These are phyloP conservation scores for Termitomyces sp. DNA, from an alignment of 768 basidiomycete genomes.

Conservation along the genomic window DNA sequence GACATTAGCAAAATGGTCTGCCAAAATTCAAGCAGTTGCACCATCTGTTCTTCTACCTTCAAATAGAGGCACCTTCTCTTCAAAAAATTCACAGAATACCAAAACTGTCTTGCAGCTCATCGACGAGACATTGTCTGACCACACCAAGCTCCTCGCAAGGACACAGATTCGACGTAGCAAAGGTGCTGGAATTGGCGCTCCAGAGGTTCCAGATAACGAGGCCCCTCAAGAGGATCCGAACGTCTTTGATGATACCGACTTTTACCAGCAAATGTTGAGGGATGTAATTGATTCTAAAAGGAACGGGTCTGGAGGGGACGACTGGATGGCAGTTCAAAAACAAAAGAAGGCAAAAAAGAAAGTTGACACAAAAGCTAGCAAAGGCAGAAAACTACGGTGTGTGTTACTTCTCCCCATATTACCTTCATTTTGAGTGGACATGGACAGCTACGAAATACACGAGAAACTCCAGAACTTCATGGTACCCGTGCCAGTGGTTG, in stretches of 20 bases:
- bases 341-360: slow-evolving; percentile 75
- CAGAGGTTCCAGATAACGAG: slow-evolving; percentile 24
- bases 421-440: neutral
- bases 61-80: slow-evolving; percentile 63
- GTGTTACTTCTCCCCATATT: slow-evolving; percentile 16
- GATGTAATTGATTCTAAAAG: slow-evolving; percentile 81
- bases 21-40: slow-evolving; percentile 91
- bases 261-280: slow-evolving; percentile 87
- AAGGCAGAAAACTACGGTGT: slow-evolving; percentile 87
- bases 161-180: slow-evolving; percentile 56
- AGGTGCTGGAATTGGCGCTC: slow-evolving; percentile 33
- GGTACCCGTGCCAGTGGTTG: slow-evolving; percentile 71
- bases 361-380: slow-evolving; percentile 95
- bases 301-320: slow-evolving; percentile 36
- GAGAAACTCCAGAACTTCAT: slow-evolving; percentile 97
- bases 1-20: slow-evolving; percentile 90
- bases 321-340: slow-evolving; percentile 62
- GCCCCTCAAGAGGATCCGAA: slow-evolving; percentile 35
- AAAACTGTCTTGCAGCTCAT: slow-evolving; percentile 73
- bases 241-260: slow-evolving; percentile 85
- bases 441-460: slow-evolving; percentile 78
- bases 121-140: slow-evolving; percentile 63
- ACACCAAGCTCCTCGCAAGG: slow-evolving; percentile 51
- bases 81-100: slow-evolving; percentile 43
- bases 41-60: slow-evolving; percentile 68